Percentiles rank a stretch among this genome's conserved stretches.
Conservation (phyloP, 163 green algal species). For the Volvox carteri region DNA sequence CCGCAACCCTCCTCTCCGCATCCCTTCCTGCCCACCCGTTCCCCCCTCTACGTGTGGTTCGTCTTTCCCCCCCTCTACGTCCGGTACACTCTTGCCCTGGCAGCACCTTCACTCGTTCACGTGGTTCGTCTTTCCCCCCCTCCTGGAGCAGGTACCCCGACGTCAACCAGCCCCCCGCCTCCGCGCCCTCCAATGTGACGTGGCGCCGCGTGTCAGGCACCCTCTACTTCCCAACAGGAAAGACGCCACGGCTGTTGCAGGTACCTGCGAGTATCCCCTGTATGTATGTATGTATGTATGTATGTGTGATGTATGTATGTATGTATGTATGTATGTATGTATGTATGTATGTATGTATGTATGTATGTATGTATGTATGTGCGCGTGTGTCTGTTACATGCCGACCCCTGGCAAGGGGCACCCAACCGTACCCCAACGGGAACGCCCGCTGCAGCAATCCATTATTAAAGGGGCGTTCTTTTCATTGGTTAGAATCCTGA, state of each 20-base stretch:
- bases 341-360: background rate
- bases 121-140: too few species aligned
- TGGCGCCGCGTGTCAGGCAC: slow-evolving; percentile 60
- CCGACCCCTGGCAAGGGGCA: too few species aligned
- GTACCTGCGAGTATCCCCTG: too few species aligned
- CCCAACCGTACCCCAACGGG: too few species aligned
- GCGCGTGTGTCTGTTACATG: too few species aligned
- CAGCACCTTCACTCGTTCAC: too few species aligned
- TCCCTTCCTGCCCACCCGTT: background rate
- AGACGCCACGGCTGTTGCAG: slow-evolving; percentile 48
- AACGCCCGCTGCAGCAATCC: too few species aligned
- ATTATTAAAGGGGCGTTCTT: too few species aligned
- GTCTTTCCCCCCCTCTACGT: too few species aligned
- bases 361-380: background rate
- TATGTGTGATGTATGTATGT: background rate
- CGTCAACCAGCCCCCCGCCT: slow-evolving; percentile 51
- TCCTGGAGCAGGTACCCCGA: slow-evolving; percentile 53
- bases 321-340: background rate
- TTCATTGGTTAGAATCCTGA: too few species aligned
- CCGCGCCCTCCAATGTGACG: slow-evolving; percentile 18
- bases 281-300: background rate
- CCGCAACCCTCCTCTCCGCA: background rate
- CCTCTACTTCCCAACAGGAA: slow-evolving; percentile 59
- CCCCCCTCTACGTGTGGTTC: background rate
- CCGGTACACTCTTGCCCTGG: too few species aligned